Base-by-base conservation (phyloP, 1,139 yeast genomes). In the Scheffersomyces quercinus region DNA sequence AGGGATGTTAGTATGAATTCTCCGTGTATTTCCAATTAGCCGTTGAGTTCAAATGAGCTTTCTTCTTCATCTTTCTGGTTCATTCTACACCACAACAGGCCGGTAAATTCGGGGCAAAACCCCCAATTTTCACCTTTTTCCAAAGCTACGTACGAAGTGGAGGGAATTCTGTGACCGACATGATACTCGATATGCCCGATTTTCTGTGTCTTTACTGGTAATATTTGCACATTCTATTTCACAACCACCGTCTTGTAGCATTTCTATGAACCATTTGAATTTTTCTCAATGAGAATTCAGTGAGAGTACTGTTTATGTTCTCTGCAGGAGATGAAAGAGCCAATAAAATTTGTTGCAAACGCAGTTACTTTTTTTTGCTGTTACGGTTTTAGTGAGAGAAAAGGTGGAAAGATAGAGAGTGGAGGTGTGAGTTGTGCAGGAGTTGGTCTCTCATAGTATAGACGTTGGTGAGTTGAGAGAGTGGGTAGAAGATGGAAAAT, bases 111-210 rank as follows among this genome's bases (percentile, higher is more conserved):
- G 14, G 12, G 31, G 11, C 29, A n/a, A 3, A 12, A 20, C 2
- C 7, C 8, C 26, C 26, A 6, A 7, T 15, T 31, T 31, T 13
- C 16, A 31, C 13, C 16, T 5, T 6, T 5, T 13, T 15, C n/a
- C 12, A 26, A 10, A 24, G 14, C 13, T 51, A 73, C 79, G 54
- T 73, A 73, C 79, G 78, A 63, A 74, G 77, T 50, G 79, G 79
- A 54, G 79, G 79, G 57, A 73, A 74, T 51, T 74, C 75, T 29
- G 77, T 73, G 45, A 74, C 75, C 39, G 77, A 59, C 79, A 73
- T 70, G 44, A 38, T 44, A 38, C 39, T 38, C 33, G 9, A 20
- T 20, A 6, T 20, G 26, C 26, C 26, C 26, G 26, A 2, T 6
- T 5, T 20, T 20, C 26, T 20, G 26, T 20, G 26, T 20, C 26